Evolutionary conservation across 345 rosid genomes (phyloP), one percentile per base, ranked within the genome.

Genomic region (Erysimum cheiranthoides): DNA sequence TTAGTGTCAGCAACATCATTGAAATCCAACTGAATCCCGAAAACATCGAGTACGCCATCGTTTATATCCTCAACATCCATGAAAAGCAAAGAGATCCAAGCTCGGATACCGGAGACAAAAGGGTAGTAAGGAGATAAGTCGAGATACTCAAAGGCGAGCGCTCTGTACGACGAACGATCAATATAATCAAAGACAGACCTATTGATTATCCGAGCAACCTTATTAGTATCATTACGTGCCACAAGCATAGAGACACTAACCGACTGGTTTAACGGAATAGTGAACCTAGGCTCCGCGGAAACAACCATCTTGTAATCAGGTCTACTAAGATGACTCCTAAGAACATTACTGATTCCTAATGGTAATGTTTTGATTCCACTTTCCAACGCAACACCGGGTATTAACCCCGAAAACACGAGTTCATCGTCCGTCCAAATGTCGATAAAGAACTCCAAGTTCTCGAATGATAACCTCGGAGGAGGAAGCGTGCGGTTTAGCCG

Each of bases 1-100:
- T 83, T 84, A 32, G 94, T 82, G 77, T 81, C 86, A 36, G 99
- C 96, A 77, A 85, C 86, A 80, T 89, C 92, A 42, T 87, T 84
- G 60, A 93, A 95, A 82, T 93, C 99, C 83, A 95, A 75, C 68
- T 93, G 94, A 13, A 95, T 87, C 50, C 97, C 99, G 10, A 86
- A 90, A 65, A 90, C 98, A 47, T 88, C 89, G 18, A 88, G 78
- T 2, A 67, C 39, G 6, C 90, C 85, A 18, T 91, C 90, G 25
- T 81, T 85, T 7, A 87, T 87, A 46, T 79, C 84, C 53, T 84
- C 88, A 32, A 86, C 84, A 36, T 93, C 93, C 82, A 74, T 73
- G 84, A 95, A 93, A 36, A 85, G 86, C 89, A 93, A 58, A 9
- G 99, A 93, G 71, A 93, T 70, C 98, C 99, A 93, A 2, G 90